These are phyloP conservation scores for Euptelea pleiosperma DNA, from an alignment of 164 flowering plant species.

Conservation along the genomic window DNA sequence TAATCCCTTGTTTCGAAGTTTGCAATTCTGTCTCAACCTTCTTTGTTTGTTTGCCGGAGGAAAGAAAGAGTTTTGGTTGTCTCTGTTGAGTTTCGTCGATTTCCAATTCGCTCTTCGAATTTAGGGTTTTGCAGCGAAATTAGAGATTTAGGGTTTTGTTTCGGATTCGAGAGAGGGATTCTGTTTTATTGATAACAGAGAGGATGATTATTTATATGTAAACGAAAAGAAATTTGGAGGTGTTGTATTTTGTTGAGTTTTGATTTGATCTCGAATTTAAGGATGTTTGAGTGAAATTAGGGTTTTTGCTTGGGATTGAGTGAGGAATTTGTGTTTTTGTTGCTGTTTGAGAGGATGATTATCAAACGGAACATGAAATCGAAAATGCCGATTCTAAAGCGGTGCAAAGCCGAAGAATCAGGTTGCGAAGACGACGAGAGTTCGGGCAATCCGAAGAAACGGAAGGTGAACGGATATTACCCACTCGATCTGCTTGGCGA, in stretches of 20 bases:
- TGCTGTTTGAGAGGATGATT: constrained; percentile 32
- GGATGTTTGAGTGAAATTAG: no score
- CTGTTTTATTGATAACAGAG: background rate
- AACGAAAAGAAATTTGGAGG: background rate
- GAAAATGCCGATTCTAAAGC: constrained; percentile 44
- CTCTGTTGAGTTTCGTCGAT: background rate
- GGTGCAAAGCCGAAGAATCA: constrained; percentile 31
- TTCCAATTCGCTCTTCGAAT: background rate
- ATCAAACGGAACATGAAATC: constrained; percentile 35
- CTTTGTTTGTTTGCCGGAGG: background rate
- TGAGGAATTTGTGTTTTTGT: constrained; percentile 11
- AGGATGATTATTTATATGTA: background rate
- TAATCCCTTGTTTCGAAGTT: background rate
- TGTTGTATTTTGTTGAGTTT: background rate
- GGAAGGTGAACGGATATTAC: constrained; percentile 27
- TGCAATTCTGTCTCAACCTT: background rate
- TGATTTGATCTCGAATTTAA: background rate
- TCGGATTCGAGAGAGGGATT: background rate
- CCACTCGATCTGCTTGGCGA: constrained; percentile 58
- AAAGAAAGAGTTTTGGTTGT: background rate
- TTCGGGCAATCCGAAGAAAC: constrained; percentile 29
- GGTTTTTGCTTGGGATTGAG: no score
- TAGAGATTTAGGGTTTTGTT: background rate
- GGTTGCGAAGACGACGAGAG: constrained; percentile 20
- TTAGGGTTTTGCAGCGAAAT: no score